Evolutionary conservation across 2,329 filamentous ascomycete species (phyloP).

Genomic region (Colletotrichum sp.): DNA sequence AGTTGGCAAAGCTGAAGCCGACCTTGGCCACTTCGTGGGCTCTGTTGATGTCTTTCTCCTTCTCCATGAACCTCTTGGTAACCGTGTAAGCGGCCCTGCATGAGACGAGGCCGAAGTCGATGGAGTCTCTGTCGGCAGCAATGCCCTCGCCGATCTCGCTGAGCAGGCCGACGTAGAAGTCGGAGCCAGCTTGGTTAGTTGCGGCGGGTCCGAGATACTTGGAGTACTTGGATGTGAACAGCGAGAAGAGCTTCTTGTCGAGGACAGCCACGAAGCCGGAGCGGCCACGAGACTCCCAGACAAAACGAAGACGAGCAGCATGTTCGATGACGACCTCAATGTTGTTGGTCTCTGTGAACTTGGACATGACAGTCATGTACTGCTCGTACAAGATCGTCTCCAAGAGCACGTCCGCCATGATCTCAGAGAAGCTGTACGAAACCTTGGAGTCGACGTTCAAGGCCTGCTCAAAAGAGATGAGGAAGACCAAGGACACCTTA

Average conservation of each 20-base stretch:
- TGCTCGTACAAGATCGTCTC: slow-evolving; percentile 43
- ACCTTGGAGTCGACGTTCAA: slow-evolving; percentile 35
- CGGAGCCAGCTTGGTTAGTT: slow-evolving; percentile 32
- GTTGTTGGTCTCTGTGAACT: slow-evolving; percentile 24
- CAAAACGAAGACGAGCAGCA: slow-evolving; percentile 40
- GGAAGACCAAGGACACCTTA: slow-evolving; percentile 46
- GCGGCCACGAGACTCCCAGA: slow-evolving; percentile 34
- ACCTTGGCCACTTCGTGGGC: slow-evolving; percentile 48
- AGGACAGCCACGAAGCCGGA: slow-evolving; percentile 40
- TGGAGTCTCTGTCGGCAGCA: slow-evolving; percentile 27
- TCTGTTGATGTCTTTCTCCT: slow-evolving; percentile 40
- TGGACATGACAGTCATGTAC: slow-evolving; percentile 30
- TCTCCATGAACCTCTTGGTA: slow-evolving; percentile 34
- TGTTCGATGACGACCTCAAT: slow-evolving; percentile 39
- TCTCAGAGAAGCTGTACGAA: slow-evolving; percentile 42
- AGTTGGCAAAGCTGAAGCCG: slow-evolving; percentile 45
- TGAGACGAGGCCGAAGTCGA: slow-evolving; percentile 43
- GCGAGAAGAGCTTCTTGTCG: slow-evolving; percentile 40
- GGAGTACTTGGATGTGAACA: slow-evolving; percentile 40
- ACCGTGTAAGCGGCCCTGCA: slow-evolving; percentile 33
- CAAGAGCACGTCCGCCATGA: slow-evolving; percentile 41
- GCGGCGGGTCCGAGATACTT: slow-evolving; percentile 26
- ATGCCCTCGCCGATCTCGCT: slow-evolving; percentile 38
- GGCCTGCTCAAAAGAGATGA: slow-evolving; percentile 48
- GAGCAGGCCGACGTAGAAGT: slow-evolving; percentile 46